phyloP scores from a whole-genome alignment of 768 basidiomycete species.

The Heimioporus sp. region DNA sequence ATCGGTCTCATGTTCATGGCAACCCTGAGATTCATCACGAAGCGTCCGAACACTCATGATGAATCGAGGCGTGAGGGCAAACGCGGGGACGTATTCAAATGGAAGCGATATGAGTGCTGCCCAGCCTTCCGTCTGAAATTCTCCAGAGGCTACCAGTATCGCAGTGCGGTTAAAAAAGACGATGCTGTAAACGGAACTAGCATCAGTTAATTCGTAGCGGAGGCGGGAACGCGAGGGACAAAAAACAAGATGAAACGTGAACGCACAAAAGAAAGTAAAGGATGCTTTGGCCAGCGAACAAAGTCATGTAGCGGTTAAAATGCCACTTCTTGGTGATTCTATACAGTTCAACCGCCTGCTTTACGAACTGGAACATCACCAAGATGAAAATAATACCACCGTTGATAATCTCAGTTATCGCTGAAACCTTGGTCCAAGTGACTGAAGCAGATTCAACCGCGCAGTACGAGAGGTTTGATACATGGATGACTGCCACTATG shows the following conservation, averaged over 20 bases:
- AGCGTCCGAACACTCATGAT: conserved; percentile 5
- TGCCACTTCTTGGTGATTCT: not conserved
- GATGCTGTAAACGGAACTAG: not conserved
- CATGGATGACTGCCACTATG: not conserved
- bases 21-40: not conserved
- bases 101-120: not conserved
- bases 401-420: not conserved
- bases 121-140: conserved; percentile 3
- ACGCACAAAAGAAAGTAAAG: conserved; percentile 15
- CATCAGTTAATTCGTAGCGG: not conserved
- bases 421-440: conserved; percentile 1
- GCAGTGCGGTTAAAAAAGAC: conserved; percentile 5
- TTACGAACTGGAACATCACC: conserved; percentile 3
- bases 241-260: not conserved
- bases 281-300: conserved; percentile 5
- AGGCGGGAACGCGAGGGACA: too few species aligned
- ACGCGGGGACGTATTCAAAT: conserved; percentile 4
- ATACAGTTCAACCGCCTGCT: conserved; percentile 2
- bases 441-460: not conserved
- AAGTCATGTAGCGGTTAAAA: conserved; percentile 7
- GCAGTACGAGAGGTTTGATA: not conserved
- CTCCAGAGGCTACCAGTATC: conserved; percentile 1
- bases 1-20: not conserved
- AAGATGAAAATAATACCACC: conserved; percentile 3
- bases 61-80: conserved; percentile 11